These are phyloP conservation scores for Nicotiana undulata DNA, from an alignment of 257 asterid species.

Conservation along the genomic window DNA sequence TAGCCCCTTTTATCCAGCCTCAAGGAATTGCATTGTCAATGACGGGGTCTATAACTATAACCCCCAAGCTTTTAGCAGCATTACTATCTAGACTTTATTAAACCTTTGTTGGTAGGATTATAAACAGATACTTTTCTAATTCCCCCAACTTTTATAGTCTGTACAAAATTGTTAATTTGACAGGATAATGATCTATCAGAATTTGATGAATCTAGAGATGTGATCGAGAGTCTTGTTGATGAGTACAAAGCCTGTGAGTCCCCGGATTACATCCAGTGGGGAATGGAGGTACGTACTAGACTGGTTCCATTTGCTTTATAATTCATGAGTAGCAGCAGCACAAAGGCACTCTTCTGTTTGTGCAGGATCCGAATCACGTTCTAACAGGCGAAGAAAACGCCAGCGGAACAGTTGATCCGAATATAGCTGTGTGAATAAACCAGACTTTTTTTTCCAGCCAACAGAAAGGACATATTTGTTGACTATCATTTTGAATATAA, in stretches of 20 bases:
- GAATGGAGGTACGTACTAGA: constrained; percentile 70
- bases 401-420: constrained; percentile 60
- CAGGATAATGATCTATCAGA: constrained; percentile 99
- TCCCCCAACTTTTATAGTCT: too few relatives aligned
- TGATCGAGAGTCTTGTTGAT: constrained; percentile 88
- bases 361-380: constrained; percentile 73
- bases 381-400: constrained; percentile 79
- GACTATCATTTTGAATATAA: too few relatives aligned
- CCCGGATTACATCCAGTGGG: constrained; percentile 99
- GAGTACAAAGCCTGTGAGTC: constrained; percentile 99
- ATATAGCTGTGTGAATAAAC: too few relatives aligned
- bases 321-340: not conserved
- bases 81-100: not conserved
- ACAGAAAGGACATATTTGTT: too few relatives aligned
- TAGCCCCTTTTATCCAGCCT: not conserved
- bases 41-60: not conserved
- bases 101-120: not conserved
- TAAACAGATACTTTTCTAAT: not conserved
- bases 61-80: not conserved
- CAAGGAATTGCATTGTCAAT: not conserved
- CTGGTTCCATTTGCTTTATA: not conserved
- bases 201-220: constrained; percentile 97
- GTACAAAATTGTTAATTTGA: constrained; percentile 4
- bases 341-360: not conserved
- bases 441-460: too few relatives aligned